phyloP scores from a whole-genome alignment of 257 asterid genomes.

The Ligustrum vulgare region DNA sequence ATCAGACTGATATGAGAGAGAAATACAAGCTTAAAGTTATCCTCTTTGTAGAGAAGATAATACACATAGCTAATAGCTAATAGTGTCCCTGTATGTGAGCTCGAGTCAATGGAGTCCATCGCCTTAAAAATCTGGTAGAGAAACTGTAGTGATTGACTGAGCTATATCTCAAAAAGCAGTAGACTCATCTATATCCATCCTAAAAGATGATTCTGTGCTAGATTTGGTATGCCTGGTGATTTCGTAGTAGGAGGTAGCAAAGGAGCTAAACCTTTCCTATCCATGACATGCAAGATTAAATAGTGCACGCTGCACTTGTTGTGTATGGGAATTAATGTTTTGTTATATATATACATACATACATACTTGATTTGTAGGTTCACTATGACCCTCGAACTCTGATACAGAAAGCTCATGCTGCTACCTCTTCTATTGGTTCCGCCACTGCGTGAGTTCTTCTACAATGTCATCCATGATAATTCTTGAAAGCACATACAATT shows the following conservation, averaged over 20 bases:
- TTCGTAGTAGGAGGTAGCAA: neutral
- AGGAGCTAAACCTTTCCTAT: neutral
- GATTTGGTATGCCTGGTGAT: neutral
- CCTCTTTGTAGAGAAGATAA: neutral
- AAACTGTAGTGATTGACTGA: neutral
- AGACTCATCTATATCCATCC: neutral
- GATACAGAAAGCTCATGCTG: constrained; percentile 81
- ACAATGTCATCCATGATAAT: neutral
- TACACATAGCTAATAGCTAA: neutral
- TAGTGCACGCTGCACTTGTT: neutral
- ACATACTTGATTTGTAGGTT: constrained; percentile 42
- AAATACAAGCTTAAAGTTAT: neutral
- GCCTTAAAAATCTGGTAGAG: neutral
- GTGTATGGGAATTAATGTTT: neutral
- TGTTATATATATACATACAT: neutral
- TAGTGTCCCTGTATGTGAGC: neutral
- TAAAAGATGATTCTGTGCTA: neutral
- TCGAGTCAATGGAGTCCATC: neutral
- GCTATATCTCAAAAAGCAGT: neutral
- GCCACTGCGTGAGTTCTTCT: constrained; percentile 68
- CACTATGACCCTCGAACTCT: constrained; percentile 65
- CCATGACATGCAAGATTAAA: neutral
- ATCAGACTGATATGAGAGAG: neutral
- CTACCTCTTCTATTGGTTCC: constrained; percentile 76
- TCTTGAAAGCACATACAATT: neutral